These are phyloP conservation scores for Blastobotrys niveus DNA, from an alignment of 1,139 yeast genomes.

Conservation along the genomic window DNA sequence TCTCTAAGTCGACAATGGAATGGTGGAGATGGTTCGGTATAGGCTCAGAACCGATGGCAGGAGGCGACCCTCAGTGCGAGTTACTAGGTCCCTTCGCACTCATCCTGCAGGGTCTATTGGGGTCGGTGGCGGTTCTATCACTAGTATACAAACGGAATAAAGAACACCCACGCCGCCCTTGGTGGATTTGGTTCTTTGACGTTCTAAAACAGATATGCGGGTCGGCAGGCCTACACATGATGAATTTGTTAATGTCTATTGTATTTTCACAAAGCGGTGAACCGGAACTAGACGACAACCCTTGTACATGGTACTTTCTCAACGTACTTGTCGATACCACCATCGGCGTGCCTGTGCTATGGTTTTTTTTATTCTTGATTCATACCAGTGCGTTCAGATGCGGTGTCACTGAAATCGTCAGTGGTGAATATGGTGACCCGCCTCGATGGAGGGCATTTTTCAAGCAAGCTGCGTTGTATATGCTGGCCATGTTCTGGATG, in stretches of 20 bases:
- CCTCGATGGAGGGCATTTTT: slow-evolving; percentile 62
- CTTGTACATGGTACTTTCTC: slow-evolving; percentile 72
- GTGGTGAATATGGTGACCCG: slow-evolving; percentile 78
- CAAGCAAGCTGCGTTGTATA: slow-evolving; percentile 69
- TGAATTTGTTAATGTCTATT: slow-evolving; percentile 71
- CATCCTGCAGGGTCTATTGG: slow-evolving; percentile 45
- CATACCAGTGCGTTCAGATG: slow-evolving; percentile 46
- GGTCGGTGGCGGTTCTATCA: slow-evolving; percentile 67
- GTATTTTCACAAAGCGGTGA: slow-evolving; percentile 39
- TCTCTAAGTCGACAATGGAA: too few relatives aligned
- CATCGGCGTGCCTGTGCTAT: slow-evolving; percentile 83
- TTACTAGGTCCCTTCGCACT: slow-evolving; percentile 42
- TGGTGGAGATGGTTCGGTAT: too few relatives aligned
- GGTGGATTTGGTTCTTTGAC: slow-evolving; percentile 86
- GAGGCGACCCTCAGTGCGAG: slow-evolving; percentile 31
- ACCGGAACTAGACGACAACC: slow-evolving; percentile 35
- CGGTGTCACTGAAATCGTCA: slow-evolving; percentile 56
- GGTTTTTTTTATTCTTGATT: slow-evolving; percentile 44
- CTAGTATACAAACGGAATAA: slow-evolving; percentile 68
- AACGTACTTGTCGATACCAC: slow-evolving; percentile 88
- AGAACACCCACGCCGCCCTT: slow-evolving; percentile 80
- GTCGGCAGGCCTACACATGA: slow-evolving; percentile 72
- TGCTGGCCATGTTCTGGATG: slow-evolving; percentile 52
- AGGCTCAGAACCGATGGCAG: slow-evolving; percentile 2
- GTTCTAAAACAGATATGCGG: slow-evolving; percentile 87